A percentile compares a stretch with the other conserved stretches of the same genome.
Conservation (phyloP, 129 eudicot species). For the Dittrichia graveolens region DNA sequence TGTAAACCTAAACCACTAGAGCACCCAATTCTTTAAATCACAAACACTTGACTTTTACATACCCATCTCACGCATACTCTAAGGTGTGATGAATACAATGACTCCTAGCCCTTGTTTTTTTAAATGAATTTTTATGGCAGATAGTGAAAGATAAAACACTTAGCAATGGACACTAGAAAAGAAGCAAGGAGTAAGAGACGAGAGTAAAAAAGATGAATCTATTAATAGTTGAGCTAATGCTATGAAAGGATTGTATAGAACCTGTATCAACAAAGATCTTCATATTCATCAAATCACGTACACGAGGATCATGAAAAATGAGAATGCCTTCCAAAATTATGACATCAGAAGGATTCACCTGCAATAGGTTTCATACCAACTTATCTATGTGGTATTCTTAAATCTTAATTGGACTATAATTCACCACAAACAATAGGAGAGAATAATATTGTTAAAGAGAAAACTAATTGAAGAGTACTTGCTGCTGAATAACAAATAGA, state of each 20-base stretch:
- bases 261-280: slow-evolving; percentile 99
- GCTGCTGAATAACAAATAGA: slow-evolving; percentile 6
- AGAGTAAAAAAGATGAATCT: background rate
- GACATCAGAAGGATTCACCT: slow-evolving; percentile 96
- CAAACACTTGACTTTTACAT: background rate
- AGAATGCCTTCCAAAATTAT: slow-evolving; percentile 94
- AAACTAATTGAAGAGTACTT: background rate
- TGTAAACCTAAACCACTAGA: background rate
- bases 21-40: slow-evolving; percentile 8
- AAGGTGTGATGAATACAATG: background rate
- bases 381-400: background rate
- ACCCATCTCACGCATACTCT: background rate
- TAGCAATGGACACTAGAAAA: background rate
- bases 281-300: slow-evolving; percentile 87
- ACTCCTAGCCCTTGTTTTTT: slow-evolving; percentile 5
- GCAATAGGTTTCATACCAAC: slow-evolving; percentile 36
- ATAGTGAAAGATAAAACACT: background rate
- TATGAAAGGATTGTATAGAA: slow-evolving; percentile 43
- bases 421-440: slow-evolving; percentile 19
- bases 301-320: slow-evolving; percentile 85
- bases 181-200: background rate
- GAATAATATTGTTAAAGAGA: background rate
- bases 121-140: background rate
- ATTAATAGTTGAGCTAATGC: slow-evolving; percentile 10
- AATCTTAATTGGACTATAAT: slow-evolving; percentile 15